Conservation (phyloP, 2,329 filamentous ascomycete genomes). For the Raffaelea deltoideospora region DNA sequence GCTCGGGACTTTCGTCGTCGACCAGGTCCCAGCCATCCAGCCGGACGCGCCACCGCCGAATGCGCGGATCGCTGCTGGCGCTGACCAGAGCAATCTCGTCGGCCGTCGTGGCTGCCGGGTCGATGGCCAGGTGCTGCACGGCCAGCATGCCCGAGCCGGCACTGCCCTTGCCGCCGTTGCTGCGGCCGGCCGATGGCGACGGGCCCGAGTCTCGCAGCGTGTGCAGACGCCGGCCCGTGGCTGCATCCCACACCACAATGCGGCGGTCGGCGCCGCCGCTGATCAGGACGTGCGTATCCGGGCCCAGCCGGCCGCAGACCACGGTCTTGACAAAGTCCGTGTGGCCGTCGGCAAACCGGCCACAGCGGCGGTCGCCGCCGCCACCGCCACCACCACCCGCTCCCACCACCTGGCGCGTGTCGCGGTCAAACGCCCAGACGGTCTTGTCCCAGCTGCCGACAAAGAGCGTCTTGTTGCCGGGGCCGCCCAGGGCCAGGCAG, state of each 20-base stretch:
- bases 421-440: constrained; percentile 70
- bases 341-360: constrained; percentile 58
- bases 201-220: constrained; percentile 68
- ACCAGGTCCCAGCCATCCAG: constrained; percentile 38
- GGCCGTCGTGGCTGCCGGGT: constrained; percentile 42
- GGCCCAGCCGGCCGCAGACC: constrained; percentile 43
- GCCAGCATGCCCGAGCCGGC: constrained; percentile 51
- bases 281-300: constrained; percentile 45
- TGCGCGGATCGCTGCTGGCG: constrained; percentile 65
- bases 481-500: constrained; percentile 51
- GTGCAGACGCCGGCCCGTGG: constrained; percentile 53
- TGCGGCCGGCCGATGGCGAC: too few relatives aligned
- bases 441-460: constrained; percentile 91
- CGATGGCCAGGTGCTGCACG: constrained; percentile 64
- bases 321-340: constrained; percentile 84
- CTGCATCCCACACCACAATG: constrained; percentile 70
- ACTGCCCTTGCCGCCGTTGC: neutral
- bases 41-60: constrained; percentile 60
- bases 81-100: constrained; percentile 51
- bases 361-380: too few relatives aligned
- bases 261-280: constrained; percentile 67
- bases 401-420: constrained; percentile 33
- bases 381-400: too few relatives aligned
- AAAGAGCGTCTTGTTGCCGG: constrained; percentile 47
- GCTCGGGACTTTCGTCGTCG: too few relatives aligned